phyloP scores from a whole-genome alignment of 73 alveolate genomes.

The Halteria grandinella region DNA sequence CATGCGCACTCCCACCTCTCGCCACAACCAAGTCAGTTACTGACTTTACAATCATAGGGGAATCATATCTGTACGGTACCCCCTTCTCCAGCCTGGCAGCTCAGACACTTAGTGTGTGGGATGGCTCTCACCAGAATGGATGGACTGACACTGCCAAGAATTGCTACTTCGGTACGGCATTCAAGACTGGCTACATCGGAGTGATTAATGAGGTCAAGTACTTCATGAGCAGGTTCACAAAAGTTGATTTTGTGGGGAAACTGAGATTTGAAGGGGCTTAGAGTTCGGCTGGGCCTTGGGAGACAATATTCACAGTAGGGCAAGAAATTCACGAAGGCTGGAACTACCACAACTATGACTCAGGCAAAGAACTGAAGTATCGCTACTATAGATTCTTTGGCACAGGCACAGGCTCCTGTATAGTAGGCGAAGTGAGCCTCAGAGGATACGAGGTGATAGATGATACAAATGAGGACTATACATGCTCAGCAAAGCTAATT shows the following conservation, averaged over 20 bases:
- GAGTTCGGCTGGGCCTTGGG: conserved; percentile 5
- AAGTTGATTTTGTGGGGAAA: neutral
- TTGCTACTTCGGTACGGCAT: conserved; percentile 22
- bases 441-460: conserved; percentile 30
- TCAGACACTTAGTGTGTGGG: neutral
- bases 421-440: conserved; percentile 11
- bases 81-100: neutral
- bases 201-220: conserved; percentile 19
- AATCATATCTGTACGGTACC: neutral
- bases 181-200: conserved; percentile 18
- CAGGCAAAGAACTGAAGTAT: conserved; percentile 16
- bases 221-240: conserved; percentile 9
- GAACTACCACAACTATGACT: conserved; percentile 6
- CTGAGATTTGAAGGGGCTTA: neutral
- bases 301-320: conserved; percentile 32
- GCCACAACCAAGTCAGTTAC: conserved; percentile 21
- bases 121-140: neutral
- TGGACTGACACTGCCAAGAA: neutral
- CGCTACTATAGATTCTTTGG: conserved; percentile 46
- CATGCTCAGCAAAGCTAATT: neutral
- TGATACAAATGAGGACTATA: neutral
- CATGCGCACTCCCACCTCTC: neutral
- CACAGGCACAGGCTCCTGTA: conserved; percentile 4
- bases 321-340: conserved; percentile 45
- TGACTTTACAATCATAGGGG: neutral